Evolutionary conservation across 352 stramenopile genomes (phyloP).

Genomic region (Thraustochytrium striatum): DNA sequence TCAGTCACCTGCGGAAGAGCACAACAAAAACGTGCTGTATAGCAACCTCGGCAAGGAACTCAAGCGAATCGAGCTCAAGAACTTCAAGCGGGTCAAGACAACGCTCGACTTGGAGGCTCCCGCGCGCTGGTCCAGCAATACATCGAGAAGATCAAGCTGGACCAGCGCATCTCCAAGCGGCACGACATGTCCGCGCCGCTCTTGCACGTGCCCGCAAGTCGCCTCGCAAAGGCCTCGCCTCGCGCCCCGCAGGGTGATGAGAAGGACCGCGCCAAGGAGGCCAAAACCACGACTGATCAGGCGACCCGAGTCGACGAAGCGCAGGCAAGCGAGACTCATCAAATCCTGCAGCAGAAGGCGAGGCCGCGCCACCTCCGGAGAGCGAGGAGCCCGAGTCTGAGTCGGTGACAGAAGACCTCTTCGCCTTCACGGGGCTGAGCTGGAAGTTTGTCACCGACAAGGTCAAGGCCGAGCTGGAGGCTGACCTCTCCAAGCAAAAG

Average conservation of each 20-base stretch:
- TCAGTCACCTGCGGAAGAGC: background rate
- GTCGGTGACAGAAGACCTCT: no score
- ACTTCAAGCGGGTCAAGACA: background rate
- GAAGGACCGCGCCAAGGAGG: background rate
- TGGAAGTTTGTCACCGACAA: conserved; percentile 32
- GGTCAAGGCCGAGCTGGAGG: conserved; percentile 35
- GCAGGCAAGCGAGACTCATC: no score
- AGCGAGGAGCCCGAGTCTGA: no score
- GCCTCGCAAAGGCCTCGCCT: background rate
- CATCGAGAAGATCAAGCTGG: conserved; percentile 17
- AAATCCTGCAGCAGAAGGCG: no score
- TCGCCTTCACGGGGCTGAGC: background rate
- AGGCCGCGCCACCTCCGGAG: no score
- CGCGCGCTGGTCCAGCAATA: conserved; percentile 7
- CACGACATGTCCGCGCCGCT: conserved; percentile 35
- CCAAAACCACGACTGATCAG: background rate
- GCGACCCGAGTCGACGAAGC: no score
- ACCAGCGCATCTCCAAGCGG: conserved; percentile 3
- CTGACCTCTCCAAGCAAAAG: no score
- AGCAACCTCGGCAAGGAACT: conserved; percentile 6
- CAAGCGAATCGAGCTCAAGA: background rate
- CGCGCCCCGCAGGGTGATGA: background rate
- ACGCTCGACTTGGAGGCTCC: conserved; percentile 7
- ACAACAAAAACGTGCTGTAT: conserved; percentile 9
- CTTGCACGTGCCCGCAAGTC: background rate